Conservation (phyloP, 2,329 filamentous ascomycete genomes). For the Aspergillaceae sp. region DNA sequence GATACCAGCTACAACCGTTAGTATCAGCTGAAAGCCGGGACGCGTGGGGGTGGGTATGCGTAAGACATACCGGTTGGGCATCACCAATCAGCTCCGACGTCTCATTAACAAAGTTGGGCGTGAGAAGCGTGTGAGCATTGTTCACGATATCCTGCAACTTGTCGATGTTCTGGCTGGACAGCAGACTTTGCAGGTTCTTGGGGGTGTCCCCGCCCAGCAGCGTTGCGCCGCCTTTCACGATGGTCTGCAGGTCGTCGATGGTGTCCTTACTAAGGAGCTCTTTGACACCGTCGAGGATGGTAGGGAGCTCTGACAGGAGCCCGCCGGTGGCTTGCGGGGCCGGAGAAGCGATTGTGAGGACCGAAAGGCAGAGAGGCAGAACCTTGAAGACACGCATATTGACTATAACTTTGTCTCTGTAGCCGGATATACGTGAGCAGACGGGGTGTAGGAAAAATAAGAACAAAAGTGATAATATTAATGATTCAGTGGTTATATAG, state of each 20-base stretch:
- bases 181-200: slow-evolving; percentile 18
- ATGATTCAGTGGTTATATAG: too few relatives aligned
- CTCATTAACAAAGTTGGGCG: slow-evolving; percentile 20
- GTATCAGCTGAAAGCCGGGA: too few relatives aligned
- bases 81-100: slow-evolving; percentile 24
- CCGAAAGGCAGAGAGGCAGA: slow-evolving; percentile 13
- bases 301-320: slow-evolving; percentile 19
- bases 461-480: too few relatives aligned
- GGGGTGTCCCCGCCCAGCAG: slow-evolving; percentile 22
- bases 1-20: slow-evolving; percentile 16
- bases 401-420: background rate
- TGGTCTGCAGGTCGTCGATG: slow-evolving; percentile 18
- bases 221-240: slow-evolving; percentile 20
- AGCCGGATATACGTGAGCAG: too few relatives aligned
- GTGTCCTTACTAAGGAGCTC: slow-evolving; percentile 16
- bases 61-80: slow-evolving; percentile 23
- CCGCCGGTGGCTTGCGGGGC: slow-evolving; percentile 12
- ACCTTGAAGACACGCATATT: slow-evolving; percentile 13
- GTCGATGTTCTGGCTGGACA: slow-evolving; percentile 16
- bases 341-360: slow-evolving; percentile 13
- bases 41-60: too few relatives aligned
- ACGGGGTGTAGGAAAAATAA: background rate
- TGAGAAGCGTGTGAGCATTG: slow-evolving; percentile 20
- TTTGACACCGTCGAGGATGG: slow-evolving; percentile 18
- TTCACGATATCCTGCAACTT: slow-evolving; percentile 16